Evolutionary conservation across 305 asterid species (phyloP), one percentile per base, ranked within the genome.

Genomic region (Fraxinus xanthoxyloides): DNA sequence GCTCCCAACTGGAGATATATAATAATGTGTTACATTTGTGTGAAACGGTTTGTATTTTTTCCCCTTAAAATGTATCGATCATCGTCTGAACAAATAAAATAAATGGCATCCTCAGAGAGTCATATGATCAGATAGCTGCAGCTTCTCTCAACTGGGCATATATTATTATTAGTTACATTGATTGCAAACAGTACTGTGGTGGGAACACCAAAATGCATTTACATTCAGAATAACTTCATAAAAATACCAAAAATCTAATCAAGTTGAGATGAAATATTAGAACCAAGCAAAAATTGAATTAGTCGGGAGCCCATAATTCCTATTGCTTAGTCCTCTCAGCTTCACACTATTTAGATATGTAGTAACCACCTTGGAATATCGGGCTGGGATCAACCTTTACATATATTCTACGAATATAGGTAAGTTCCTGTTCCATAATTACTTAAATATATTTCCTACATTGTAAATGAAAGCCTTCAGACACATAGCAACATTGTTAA

Each of bases 1-100:
- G 98, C 99, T 86, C 98, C 98, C 76, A 93, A 90, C 99, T 94
- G 90, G 46, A 87, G 31, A 86, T 70, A 78, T 28, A 79, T 36
- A 65, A 81, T 74, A 81, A 76, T 17, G 30, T 26, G 32, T 65
- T 80, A 61, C 46, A 35, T 85, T 78, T 84, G 67, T 30, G 76
- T 30, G 72, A 79, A 80, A 13, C 23, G 51, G 77, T 56, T 75
- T 72, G 7, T 19, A 77, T 0, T 24, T 21, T 61, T 26, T 51
- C 15, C 72, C 83, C 79, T 28, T 13, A 81, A 79, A 78, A 73
- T 8, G 40, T 31, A 78, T 65, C 82, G 24, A 78, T 77, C 69
- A 7, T 59, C 38, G 54, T 48, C 77, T 73, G 46, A 51, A 51
- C 79, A 23, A 38, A 73, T 51, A 65, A 72, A 31, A 65, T 61